Evolutionary conservation across 768 basidiomycete genomes (phyloP), one percentile per base, ranked within the genome.

Genomic region (Obba rivulosa): DNA sequence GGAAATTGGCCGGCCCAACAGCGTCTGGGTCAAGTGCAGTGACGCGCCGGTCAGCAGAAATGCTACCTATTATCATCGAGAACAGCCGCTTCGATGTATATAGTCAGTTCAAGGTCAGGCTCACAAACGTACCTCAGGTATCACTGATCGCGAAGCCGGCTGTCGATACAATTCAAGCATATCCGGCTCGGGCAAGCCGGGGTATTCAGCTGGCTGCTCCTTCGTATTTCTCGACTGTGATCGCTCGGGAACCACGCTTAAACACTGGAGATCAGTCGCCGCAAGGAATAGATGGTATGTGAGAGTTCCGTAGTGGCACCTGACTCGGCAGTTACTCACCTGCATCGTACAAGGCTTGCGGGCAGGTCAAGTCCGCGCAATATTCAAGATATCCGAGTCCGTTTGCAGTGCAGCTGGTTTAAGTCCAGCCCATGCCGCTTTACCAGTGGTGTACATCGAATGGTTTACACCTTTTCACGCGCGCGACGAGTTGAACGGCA

Each of bases 381-480:
- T 64, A 8, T 52, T 56, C 36, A 21, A 23, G 1, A 20, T 53
- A 9, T 43, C 54, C 0, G 21, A 31, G 13, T 13, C 13, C 13
- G 28, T 31, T 7, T 31, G 28, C 28, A 5, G 13, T 13, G 28
- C 28, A 31, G 28, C 28, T 7, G 28, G 28, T 13, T 13, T 31
- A 5, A 31, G 28, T 31, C 13, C 28, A 2, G 18, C 17, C 17
- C 44, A 42, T 18, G 34, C 24, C n/a, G 8, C 8, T 1, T 16
- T 45, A 16, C 58, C 54, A 3, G 45, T 63, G 2, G 60, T 53
- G 3, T 62, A 62, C 43, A 36, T 65, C 17, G 57, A 65, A 25
- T 65, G 63, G 63, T 65, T 65, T 43, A 62, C 58, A 0, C 44
- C 52, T 3, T 55, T 62, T 25, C 46, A 49, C 2, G 31, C 13